Evolutionary conservation across 2,329 filamentous ascomycete species (phyloP).

Genomic region (Hypoxylon sp.): DNA sequence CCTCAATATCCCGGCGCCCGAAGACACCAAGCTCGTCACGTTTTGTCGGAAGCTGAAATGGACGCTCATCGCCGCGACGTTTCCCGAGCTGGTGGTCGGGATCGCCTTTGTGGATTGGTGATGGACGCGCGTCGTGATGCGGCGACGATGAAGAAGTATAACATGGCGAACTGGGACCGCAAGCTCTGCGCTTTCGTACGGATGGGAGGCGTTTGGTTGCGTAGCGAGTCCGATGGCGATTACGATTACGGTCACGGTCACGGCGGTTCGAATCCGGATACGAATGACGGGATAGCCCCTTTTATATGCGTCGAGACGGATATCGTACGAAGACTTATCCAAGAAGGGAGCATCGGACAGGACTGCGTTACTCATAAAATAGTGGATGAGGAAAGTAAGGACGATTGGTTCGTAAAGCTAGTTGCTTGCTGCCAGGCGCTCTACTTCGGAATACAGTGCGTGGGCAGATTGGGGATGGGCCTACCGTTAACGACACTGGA

Average conservation of each 20-base stretch:
- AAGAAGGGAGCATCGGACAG: background rate
- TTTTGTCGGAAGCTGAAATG: constrained; percentile 3
- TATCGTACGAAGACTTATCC: background rate
- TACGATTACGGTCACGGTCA: too few relatives aligned
- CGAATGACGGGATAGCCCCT: background rate
- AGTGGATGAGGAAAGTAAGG: constrained; percentile 2
- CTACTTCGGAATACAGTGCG: constrained; percentile 3
- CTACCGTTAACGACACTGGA: background rate
- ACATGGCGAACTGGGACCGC: background rate
- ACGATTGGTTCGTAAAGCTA: constrained; percentile 4
- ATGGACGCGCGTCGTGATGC: background rate
- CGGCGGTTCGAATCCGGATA: too few relatives aligned
- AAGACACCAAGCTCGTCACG: background rate
- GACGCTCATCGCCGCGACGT: background rate
- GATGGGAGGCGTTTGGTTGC: constrained; percentile 4
- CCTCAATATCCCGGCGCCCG: constrained; percentile 12
- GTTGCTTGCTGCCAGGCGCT: background rate
- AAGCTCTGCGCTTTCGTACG: constrained; percentile 6
- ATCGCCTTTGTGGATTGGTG: constrained; percentile 6
- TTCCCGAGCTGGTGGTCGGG: constrained; percentile 3
- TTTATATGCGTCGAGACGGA: constrained; percentile 1
- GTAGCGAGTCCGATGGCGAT: background rate
- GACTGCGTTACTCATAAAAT: constrained; percentile 1
- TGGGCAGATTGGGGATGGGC: background rate
- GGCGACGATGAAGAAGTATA: background rate